Conservation (phyloP, 1,284 basidiomycete species). For the Irpex rosettiformis region DNA sequence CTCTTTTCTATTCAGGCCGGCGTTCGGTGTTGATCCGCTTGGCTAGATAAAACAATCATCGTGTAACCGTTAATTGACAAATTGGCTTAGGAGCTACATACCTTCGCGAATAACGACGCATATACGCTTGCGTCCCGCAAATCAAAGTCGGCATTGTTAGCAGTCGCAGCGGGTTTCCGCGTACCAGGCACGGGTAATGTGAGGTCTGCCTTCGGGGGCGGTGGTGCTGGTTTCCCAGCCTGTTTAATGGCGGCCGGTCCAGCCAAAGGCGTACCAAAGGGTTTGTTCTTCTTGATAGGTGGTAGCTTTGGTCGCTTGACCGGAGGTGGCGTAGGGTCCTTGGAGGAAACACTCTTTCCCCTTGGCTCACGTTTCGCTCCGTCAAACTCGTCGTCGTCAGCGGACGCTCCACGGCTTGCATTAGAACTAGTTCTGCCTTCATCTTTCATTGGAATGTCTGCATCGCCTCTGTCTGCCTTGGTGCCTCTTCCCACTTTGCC, state of each 20-base stretch:
- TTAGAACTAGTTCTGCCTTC: conserved; percentile 32
- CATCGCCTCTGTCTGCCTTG: conserved; percentile 26
- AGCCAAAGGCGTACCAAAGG: conserved; percentile 27
- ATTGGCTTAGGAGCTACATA: conserved; percentile 30
- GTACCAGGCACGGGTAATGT: conserved; percentile 20
- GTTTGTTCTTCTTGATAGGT: conserved; percentile 71
- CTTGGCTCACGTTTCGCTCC: conserved; percentile 6
- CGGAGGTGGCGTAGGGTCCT: conserved; percentile 23
- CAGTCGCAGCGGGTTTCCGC: conserved; percentile 36
- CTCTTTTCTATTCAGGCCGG: conserved; percentile 54
- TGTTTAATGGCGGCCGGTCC: conserved; percentile 25
- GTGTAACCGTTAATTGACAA: conserved; percentile 1
- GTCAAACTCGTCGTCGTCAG: conserved; percentile 9
- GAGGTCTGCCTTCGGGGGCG: conserved; percentile 24
- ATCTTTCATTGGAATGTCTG: conserved; percentile 35
- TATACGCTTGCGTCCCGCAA: conserved; percentile 60
- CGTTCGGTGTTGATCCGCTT: conserved; percentile 51
- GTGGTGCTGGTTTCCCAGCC: conserved; percentile 16
- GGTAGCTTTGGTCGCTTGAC: conserved; percentile 66
- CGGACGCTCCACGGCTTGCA: conserved; percentile 4
- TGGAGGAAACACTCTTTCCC: conserved; percentile 13
- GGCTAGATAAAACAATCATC: conserved; percentile 27
- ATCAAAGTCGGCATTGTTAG: conserved; percentile 55
- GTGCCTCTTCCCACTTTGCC: conserved; percentile 18
- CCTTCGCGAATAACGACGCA: conserved; percentile 61